These are phyloP conservation scores for Phoenix roebelenii DNA, from an alignment of 176 grass and related monocot species.

Conservation along the genomic window DNA sequence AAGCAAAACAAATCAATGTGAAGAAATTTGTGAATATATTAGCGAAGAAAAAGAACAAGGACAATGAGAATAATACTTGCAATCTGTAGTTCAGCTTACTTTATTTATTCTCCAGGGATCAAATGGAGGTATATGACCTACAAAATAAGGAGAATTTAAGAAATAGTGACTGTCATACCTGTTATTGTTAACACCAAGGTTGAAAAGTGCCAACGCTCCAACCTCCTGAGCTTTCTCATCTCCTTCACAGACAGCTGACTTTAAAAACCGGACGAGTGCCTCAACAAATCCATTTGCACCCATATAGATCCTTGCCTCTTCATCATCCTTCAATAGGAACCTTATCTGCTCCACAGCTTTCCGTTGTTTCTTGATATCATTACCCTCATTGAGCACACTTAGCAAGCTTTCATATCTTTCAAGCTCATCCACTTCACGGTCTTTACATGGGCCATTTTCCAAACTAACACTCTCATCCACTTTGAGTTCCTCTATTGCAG, in stretches of 20 bases:
- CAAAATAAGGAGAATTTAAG: neutral
- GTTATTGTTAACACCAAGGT: constrained; percentile 82
- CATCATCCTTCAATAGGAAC: constrained; percentile 52
- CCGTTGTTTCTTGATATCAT: constrained; percentile 23
- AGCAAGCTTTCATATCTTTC: constrained; percentile 51
- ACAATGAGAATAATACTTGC: too few species aligned
- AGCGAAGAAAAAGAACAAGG: too few species aligned
- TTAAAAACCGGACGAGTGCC: constrained; percentile 45
- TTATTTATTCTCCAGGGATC: too few species aligned
- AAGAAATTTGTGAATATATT: too few species aligned
- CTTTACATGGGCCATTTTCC: too few species aligned
- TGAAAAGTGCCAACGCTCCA: constrained; percentile 72
- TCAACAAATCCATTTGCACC: constrained; percentile 56
- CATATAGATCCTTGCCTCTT: constrained; percentile 40
- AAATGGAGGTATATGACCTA: too few species aligned
- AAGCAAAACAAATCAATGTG: too few species aligned
- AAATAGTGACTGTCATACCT: constrained; percentile 23
- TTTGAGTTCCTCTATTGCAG: neutral
- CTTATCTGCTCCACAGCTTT: constrained; percentile 55
- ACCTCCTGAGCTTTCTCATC: constrained; percentile 51
- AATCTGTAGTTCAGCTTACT: too few species aligned
- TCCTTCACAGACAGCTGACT: constrained; percentile 29
- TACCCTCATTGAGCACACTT: constrained; percentile 25
- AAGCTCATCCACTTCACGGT: constrained; percentile 11
- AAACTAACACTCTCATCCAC: too few species aligned